Evolutionary conservation across 2,329 filamentous ascomycete species (phyloP).

Genomic region (Akanthomyces dipterigenus): DNA sequence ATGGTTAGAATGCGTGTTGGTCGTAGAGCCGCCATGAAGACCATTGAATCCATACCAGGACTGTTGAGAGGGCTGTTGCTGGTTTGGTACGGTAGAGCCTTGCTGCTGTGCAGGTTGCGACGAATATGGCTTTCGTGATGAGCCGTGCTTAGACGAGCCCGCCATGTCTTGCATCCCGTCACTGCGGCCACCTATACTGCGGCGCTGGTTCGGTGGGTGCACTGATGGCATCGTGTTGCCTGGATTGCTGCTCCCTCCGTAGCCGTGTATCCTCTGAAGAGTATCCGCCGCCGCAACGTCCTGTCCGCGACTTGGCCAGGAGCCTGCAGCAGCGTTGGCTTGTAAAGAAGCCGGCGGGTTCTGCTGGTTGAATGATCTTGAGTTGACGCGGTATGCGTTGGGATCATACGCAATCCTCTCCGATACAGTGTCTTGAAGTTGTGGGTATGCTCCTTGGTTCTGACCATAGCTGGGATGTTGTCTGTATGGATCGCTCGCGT

Average conservation of each 20-base stretch:
- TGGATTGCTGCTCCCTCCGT: neutral
- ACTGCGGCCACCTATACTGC: neutral
- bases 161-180: neutral
- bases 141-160: neutral
- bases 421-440: neutral
- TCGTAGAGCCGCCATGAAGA: neutral
- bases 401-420: slow-evolving; percentile 5
- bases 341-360: neutral
- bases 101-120: neutral
- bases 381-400: neutral
- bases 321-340: neutral
- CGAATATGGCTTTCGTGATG: neutral
- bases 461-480: slow-evolving; percentile 2
- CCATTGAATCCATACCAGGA: slow-evolving; percentile 5
- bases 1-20: neutral
- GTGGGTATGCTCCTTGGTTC: slow-evolving; percentile 1
- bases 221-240: neutral
- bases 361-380: neutral
- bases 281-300: neutral
- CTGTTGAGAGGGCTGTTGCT: neutral
- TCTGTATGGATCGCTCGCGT: neutral
- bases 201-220: neutral
- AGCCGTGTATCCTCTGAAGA: neutral
- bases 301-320: neutral
- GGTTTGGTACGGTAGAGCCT: neutral